A percentile compares a stretch with the other conserved stretches of the same genome.
phyloP scores from a whole-genome alignment of 2,329 filamentous ascomycete genomes.

The Beauveria bassiana region DNA sequence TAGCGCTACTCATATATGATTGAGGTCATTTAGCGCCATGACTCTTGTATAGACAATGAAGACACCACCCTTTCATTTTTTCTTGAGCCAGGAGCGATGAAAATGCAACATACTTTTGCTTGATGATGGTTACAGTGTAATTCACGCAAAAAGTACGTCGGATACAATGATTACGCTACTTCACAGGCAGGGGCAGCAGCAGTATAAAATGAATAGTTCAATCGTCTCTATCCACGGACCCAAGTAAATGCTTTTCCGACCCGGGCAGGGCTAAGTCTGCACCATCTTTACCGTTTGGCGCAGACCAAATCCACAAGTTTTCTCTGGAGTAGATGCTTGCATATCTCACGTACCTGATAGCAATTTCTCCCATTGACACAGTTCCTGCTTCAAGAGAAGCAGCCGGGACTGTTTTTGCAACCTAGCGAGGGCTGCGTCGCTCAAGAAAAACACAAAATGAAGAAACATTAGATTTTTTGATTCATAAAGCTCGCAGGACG shows the following conservation, averaged over 20 bases:
- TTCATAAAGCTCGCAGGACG: constrained; percentile 18
- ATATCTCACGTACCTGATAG: constrained; percentile 1
- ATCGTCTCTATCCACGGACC: constrained; percentile 36
- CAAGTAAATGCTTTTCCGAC: constrained; percentile 19
- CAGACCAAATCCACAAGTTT: constrained; percentile 4
- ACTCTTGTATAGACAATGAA: background rate
- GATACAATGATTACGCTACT: no score
- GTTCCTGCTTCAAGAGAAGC: background rate
- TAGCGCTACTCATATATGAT: no score
- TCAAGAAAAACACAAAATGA: constrained; percentile 24
- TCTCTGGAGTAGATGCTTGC: background rate
- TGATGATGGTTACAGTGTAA: no score
- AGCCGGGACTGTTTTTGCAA: background rate
- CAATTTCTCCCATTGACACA: background rate
- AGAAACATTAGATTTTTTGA: constrained; percentile 3
- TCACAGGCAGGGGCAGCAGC: constrained; percentile 24
- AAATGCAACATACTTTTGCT: background rate
- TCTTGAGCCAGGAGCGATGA: background rate
- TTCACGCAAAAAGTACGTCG: no score
- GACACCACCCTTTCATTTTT: no score
- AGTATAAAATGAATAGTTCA: constrained; percentile 39
- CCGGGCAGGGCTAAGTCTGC: constrained; percentile 20
- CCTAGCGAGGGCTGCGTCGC: constrained; percentile 10
- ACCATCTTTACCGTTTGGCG: constrained; percentile 2
- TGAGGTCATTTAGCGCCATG: no score